Base-by-base conservation (phyloP, 2,329 filamentous ascomycete species). In the Lomentospora prolificans region DNA sequence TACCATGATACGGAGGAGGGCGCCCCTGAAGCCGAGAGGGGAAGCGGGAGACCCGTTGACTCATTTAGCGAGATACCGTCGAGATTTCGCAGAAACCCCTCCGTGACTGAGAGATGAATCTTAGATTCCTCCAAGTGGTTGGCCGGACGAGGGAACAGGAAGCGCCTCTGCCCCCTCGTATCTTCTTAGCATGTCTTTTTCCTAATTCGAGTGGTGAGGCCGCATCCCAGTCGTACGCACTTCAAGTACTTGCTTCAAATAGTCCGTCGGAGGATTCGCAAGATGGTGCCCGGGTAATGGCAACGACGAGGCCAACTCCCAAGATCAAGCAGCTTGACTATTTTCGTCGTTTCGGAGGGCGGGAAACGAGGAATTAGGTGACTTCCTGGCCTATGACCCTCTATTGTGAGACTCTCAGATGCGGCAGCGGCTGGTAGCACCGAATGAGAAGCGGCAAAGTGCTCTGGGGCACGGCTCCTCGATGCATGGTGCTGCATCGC, bases 381-480 rank as follows among this genome's bases (percentile, higher is more conserved):
- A 25, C 48, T 22, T 51, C 24, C 39, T 46, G 39, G 7, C 39
- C 39, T 46, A 7, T 33, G 7, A 12, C 30, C 30, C 44, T 22
- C 48, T 14, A 51, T 14, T 28, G 25, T 30, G n/a, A 3, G 48
- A 30, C 12, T 30, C 24, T 14, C 10, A 8, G 48, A 22, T 48
- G 24, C 48, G 24, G 48, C 48, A 30, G 25, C 25, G 48, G 48
- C 48, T n/a, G 24, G 28, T 14, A 51, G 14, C 48, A 19, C 28
- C 48, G 14, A 30, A 51, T 51, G 48, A 31, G 48, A 51, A 14
- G 25, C 14, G 48, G 4, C 25, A 31, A 19, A 19, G 8, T 9
- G 14, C 17, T 22, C 44, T 48, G 44, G 44, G 48, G 48, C 48
- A 51, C 48, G 48, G 48, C 48, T 51, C 48, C 22, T 31, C 12